Base-by-base conservation (phyloP, 2,329 filamentous ascomycete species). In the Acrocalymma vagum region DNA sequence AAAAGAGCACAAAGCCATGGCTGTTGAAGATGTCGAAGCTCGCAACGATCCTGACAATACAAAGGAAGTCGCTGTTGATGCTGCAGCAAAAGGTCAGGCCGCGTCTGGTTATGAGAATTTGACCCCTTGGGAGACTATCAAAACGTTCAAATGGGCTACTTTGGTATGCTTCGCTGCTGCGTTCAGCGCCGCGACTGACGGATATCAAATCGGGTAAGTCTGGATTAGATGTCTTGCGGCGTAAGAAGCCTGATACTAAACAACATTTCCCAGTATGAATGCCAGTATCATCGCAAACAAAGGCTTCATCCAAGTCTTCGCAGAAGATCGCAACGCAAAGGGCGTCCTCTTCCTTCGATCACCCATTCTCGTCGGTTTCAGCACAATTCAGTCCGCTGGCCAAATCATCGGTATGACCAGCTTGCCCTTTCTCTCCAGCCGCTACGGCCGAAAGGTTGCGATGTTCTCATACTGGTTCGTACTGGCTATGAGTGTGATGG, bases 361-460 rank as follows among this genome's bases (percentile, higher is more conserved):
- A 0, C 68, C 68, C 0, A 73, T 70, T 69, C 67, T 71, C 16
- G 69, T 67, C 1, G 71, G 72, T 16, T 69, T 70, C 41, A 69
- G 66, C 1, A 61, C 65, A 3, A 71, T 70, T 17, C 71, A 73
- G 44, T 63, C 62, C 0, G 34, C 74, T 22, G 71, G 71, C 14
- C 72, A 72, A 55, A 55, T 72, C 28, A 31, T 45, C 11, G 26
- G 30, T 28, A 30, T 41, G 37, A 30, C 38, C 13, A n/a, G 24
- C 7, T 16, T 71, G 4, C 65, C 71, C 44, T 71, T 63, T 38
- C 59, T 53, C 2, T 68, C 71, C 1, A 71, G 71, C 23, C 45
- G 26, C 2, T 63, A 63, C 23, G 70, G 70, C n/a, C 58, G 70
- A 7, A 73, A 72, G 43, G 22, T 56, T 1, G 65, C 69, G 0